Conservation (phyloP, 768 basidiomycete genomes). For the Kwoniella botswanensis region DNA sequence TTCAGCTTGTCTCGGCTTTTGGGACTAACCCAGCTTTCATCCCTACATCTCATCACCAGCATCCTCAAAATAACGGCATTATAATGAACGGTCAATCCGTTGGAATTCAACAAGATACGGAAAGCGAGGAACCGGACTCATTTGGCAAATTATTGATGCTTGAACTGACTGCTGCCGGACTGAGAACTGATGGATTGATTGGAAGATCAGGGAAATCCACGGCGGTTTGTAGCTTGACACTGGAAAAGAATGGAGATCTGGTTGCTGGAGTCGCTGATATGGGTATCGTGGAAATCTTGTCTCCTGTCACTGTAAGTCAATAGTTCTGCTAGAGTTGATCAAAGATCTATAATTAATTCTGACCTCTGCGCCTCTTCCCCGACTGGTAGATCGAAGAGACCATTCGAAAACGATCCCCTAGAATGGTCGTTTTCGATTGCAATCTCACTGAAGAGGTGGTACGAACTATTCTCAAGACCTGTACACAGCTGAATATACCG, state of each 20-base stretch:
- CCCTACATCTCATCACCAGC: background rate
- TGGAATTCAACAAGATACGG: too few relatives aligned
- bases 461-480: constrained; percentile 63
- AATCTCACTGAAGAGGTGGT: constrained; percentile 62
- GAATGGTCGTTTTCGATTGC: constrained; percentile 56
- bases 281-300: constrained; percentile 65
- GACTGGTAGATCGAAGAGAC: constrained; percentile 56
- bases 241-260: constrained; percentile 73
- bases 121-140: constrained; percentile 61
- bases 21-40: background rate
- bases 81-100: too few relatives aligned
- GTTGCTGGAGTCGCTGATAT: constrained; percentile 92
- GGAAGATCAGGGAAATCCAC: constrained; percentile 62
- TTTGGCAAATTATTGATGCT: constrained; percentile 72
- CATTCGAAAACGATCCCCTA: constrained; percentile 60
- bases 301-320: constrained; percentile 61
- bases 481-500: constrained; percentile 62
- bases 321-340: background rate
- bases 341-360: too few relatives aligned
- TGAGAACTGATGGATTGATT: constrained; percentile 81
- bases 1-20: constrained; percentile 72
- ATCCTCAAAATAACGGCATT: background rate
- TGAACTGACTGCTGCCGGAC: constrained; percentile 68
- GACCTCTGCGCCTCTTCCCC: too few relatives aligned
- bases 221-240: constrained; percentile 83